phyloP scores from a whole-genome alignment of 2,329 filamentous ascomycete species.

The Penicillium occitanis region DNA sequence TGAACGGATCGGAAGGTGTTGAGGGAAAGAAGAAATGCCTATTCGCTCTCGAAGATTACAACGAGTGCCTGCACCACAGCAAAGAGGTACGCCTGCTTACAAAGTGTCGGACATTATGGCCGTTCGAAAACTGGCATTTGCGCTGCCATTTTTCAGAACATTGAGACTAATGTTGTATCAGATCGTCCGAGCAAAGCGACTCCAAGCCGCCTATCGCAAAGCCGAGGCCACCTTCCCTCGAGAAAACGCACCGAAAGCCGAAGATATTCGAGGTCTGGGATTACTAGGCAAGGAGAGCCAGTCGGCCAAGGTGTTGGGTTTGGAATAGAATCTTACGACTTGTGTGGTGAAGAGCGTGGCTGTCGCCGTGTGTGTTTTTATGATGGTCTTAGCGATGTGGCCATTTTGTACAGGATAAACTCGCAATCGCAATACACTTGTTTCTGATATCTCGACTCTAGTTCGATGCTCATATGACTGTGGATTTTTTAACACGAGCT shows the following conservation, averaged over 20 bases:
- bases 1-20: conserved; percentile 81
- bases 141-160: not conserved
- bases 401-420: conserved; percentile 22
- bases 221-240: conserved; percentile 71
- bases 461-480: not conserved
- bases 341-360: not conserved
- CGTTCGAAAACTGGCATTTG: not conserved
- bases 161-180: conserved; percentile 38
- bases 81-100: conserved; percentile 73
- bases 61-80: conserved; percentile 97
- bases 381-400: conserved; percentile 10
- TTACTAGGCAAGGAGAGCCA: conserved; percentile 82
- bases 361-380: conserved; percentile 12
- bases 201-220: conserved; percentile 84
- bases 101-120: not conserved
- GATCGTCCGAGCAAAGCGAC: conserved; percentile 73
- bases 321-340: conserved; percentile 15
- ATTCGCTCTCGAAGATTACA: conserved; percentile 89
- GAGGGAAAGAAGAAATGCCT: conserved; percentile 84
- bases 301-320: conserved; percentile 57
- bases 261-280: conserved; percentile 84
- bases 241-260: conserved; percentile 77
- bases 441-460: not conserved
- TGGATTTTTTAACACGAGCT: not conserved
- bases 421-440: conserved; percentile 22